phyloP scores from a whole-genome alignment of 2,329 filamentous ascomycete species.

The Emericellopsis atlantica region DNA sequence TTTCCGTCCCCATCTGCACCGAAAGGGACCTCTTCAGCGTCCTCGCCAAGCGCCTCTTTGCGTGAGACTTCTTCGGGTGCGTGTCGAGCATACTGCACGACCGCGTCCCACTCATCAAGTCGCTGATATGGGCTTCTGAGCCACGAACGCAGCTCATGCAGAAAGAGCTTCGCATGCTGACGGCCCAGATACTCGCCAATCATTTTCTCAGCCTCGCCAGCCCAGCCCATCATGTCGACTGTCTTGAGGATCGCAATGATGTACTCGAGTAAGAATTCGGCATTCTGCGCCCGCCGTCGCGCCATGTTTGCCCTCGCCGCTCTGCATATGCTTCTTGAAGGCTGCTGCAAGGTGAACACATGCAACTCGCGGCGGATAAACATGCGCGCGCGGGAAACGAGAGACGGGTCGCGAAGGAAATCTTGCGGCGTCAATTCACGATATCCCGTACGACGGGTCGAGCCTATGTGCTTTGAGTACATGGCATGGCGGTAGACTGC shows the following conservation, averaged over 20 bases:
- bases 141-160: conserved; percentile 79
- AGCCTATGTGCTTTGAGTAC: conserved; percentile 72
- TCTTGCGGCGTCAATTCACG: conserved; percentile 56
- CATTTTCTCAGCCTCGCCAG: conserved; percentile 68
- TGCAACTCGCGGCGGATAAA: conserved; percentile 78
- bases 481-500: conserved; percentile 60
- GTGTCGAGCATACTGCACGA: conserved; percentile 52
- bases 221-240: conserved; percentile 67
- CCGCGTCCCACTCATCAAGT: conserved; percentile 66
- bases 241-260: conserved; percentile 73
- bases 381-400: conserved; percentile 63
- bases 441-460: conserved; percentile 67
- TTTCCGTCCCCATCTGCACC: too few relatives aligned
- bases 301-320: conserved; percentile 2
- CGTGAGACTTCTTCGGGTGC: too few relatives aligned
- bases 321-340: not conserved
- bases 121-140: conserved; percentile 65
- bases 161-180: conserved; percentile 59
- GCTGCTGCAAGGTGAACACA: conserved; percentile 47
- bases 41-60: too few relatives aligned
- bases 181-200: conserved; percentile 67
- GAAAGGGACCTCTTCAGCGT: too few relatives aligned
- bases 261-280: conserved; percentile 79
- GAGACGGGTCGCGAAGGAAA: conserved; percentile 50
- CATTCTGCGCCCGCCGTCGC: conserved; percentile 44